Evolutionary conservation across 495 filamentous ascomycete species (phyloP).

Genomic region (Saxispiralis lemnorum): DNA sequence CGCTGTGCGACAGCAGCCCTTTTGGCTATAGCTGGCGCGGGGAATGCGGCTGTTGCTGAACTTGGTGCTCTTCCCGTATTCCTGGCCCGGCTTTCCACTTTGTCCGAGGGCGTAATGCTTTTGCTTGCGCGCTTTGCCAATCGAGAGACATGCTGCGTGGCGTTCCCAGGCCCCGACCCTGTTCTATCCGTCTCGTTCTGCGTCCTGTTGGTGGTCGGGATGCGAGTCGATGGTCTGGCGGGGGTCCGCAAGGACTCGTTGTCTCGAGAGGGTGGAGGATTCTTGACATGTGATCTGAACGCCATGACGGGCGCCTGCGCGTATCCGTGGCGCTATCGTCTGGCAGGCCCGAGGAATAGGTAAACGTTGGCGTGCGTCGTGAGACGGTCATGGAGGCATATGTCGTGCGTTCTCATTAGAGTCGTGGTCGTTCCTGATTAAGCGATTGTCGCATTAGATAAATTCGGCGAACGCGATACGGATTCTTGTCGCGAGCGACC

Average conservation of each 20-base stretch:
- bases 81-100: constrained; percentile 2
- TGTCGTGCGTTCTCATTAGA: constrained; percentile 2
- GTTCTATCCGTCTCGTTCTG: not conserved
- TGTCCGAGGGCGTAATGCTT: constrained; percentile 5
- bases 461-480: not conserved
- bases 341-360: not conserved
- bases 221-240: constrained; percentile 2
- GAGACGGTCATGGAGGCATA: constrained; percentile 6
- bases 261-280: not conserved
- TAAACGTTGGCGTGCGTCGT: not conserved
- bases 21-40: not conserved
- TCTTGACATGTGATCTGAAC: constrained; percentile 8
- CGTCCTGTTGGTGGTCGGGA: not conserved
- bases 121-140: constrained; percentile 12
- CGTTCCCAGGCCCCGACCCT: constrained; percentile 1
- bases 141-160: constrained; percentile 9
- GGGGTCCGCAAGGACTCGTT: not conserved
- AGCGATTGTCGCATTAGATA: not conserved
- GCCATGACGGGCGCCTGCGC: constrained; percentile 9
- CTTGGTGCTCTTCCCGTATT: not conserved
- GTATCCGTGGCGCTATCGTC: not conserved
- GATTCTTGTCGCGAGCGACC: constrained; percentile 13
- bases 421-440: constrained; percentile 6
- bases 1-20: not conserved
- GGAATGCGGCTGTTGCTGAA: not conserved